Evolutionary conservation across 1,139 yeast species (phyloP).

Genomic region (Hansenula anomala): DNA sequence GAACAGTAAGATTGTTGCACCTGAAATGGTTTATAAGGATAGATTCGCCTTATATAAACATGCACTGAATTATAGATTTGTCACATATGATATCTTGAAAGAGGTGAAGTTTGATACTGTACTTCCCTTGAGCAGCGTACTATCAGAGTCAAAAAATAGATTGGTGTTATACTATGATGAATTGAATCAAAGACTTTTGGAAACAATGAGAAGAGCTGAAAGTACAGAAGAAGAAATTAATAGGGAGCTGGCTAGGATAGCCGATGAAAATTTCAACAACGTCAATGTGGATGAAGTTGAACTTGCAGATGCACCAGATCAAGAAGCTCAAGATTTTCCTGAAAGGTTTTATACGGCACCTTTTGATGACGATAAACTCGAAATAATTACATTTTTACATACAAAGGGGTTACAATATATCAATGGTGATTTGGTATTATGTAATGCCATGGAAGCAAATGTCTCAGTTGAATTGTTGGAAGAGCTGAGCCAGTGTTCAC

Average conservation of each 20-base stretch:
- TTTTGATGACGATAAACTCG: constrained; percentile 4
- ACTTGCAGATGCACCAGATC: constrained; percentile 6
- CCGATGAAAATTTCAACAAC: constrained; percentile 11
- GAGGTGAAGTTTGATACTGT: constrained; percentile 13
- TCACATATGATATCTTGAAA: constrained; percentile 8
- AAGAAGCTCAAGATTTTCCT: constrained; percentile 13
- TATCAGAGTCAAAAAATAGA: constrained; percentile 15
- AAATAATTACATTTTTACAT: constrained; percentile 8
- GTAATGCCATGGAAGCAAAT: constrained; percentile 6
- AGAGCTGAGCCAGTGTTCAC: constrained; percentile 8
- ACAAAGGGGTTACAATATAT: constrained; percentile 9
- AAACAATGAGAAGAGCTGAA: constrained; percentile 9
- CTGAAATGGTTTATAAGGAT: constrained; percentile 2
- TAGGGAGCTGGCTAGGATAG: constrained; percentile 14
- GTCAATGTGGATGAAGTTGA: background rate
- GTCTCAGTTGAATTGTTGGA: background rate
- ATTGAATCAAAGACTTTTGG: constrained; percentile 14
- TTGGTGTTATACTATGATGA: constrained; percentile 13
- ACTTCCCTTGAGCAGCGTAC: constrained; percentile 9
- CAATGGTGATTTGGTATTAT: constrained; percentile 5
- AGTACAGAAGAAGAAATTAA: constrained; percentile 12
- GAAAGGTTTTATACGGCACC: constrained; percentile 10
- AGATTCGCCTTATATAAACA: constrained; percentile 16
- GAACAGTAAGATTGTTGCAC: constrained; percentile 4
- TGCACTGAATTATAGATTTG: constrained; percentile 12